Conservation (phyloP, 1,284 basidiomycete genomes). For the Tremellales sp. region DNA sequence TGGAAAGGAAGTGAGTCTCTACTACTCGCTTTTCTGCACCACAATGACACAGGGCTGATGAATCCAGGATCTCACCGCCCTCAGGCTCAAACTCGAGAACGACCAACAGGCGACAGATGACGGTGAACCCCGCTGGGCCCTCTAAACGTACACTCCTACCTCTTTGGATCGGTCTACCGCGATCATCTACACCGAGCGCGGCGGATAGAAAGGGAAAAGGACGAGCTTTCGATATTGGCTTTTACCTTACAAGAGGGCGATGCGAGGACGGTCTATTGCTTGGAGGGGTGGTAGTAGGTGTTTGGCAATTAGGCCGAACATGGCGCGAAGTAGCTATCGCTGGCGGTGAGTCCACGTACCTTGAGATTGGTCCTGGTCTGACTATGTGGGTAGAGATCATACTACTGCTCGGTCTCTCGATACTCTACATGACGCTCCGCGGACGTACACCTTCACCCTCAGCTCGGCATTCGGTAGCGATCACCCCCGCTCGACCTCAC, state of each 20-base stretch:
- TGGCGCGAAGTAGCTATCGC: constrained; percentile 43
- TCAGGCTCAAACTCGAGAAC: neutral
- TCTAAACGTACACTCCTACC: constrained; percentile 26
- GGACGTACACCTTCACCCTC: constrained; percentile 9
- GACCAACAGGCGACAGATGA: neutral
- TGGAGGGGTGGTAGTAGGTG: constrained; percentile 27
- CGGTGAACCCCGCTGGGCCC: constrained; percentile 17
- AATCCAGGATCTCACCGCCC: neutral
- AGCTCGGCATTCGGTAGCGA: constrained; percentile 6
- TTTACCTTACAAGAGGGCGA: constrained; percentile 29
- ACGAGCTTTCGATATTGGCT: constrained; percentile 1
- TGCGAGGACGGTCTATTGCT: constrained; percentile 40
- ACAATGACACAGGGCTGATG: neutral
- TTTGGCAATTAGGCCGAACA: constrained; percentile 25
- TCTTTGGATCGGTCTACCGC: constrained; percentile 2
- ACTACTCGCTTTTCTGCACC: neutral
- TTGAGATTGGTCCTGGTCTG: constrained; percentile 10
- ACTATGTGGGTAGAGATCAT: constrained; percentile 24
- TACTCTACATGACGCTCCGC: constrained; percentile 22
- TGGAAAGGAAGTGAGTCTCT: neutral
- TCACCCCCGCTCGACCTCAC: constrained; percentile 6
- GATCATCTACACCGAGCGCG: neutral
- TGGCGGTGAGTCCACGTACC: constrained; percentile 29
- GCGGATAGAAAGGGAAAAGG: constrained; percentile 12
- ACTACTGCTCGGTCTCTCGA: constrained; percentile 23